Base-by-base conservation (phyloP, 768 basidiomycete genomes). In the Boletus tylopilopsis region DNA sequence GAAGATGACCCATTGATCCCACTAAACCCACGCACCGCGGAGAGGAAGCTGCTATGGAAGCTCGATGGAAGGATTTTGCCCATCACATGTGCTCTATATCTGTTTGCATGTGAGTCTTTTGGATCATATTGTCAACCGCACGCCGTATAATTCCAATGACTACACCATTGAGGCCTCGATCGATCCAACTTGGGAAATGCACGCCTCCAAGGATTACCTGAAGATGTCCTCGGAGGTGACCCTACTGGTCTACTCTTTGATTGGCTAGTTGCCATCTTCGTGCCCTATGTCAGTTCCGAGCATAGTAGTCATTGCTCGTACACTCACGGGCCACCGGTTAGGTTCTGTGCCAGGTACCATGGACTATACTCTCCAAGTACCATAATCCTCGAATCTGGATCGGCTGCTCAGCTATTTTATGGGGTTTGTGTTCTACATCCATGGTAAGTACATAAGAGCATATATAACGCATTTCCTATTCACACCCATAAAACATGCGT, bases 111-210 rank as follows among this genome's bases (percentile, higher is more conserved):
- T 85, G 48, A 64, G 84, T 77, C 41, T 35, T 15, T 13, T 44
- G 42, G 33, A 27, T 30, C 18, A 45, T 23, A 15, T 39, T 29
- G 5, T 32, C 15, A 8, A 9, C 23, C 21, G 5, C 18, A 34
- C 15, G n/a, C 10, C 7, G 7, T 41, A 35, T 49, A 38, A 49
- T 42, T 41, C 37, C 48, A 38, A 49, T 42, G n/a, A 11, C 30
- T 15, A 23, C 21, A 33, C 42, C 16, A 18, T 46, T 29, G 42
- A 70, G 67, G 82, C 62, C 72, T 92, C 42, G 89, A 90, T 64
- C 78, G 90, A 46, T 82, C 84, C 0, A 90, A 90, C 62, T 61
- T 90, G 35, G 89, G 88, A 16, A 90, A 91, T 61, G 89, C 89
- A 39, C 77, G 87, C 43, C 70, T 90, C 33, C 85, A 85, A 68